Evolutionary conservation across 345 rosid genomes (phyloP).

Genomic region (Hibiscus trionum): DNA sequence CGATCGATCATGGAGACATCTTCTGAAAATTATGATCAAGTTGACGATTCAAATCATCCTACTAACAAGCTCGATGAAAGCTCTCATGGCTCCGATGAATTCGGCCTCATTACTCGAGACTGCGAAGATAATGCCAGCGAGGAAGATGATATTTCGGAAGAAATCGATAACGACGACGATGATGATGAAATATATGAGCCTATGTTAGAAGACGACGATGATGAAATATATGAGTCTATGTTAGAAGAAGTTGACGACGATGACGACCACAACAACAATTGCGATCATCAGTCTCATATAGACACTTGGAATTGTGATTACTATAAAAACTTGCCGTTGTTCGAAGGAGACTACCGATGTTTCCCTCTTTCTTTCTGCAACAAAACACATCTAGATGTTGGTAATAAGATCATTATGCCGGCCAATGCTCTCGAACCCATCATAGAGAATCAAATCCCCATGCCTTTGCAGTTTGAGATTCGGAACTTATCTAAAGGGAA

Average conservation of each 20-base stretch:
- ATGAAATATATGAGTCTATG: too few species aligned
- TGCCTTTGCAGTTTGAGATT: conserved; percentile 22
- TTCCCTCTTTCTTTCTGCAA: not conserved
- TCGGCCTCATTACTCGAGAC: not conserved
- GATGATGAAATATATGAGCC: not conserved
- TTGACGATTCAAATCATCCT: not conserved
- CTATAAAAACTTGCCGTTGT: not conserved
- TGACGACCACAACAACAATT: not conserved
- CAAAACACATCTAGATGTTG: not conserved
- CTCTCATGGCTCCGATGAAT: not conserved
- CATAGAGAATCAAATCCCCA: not conserved
- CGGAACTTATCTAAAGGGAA: not conserved
- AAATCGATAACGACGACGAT: too few species aligned
- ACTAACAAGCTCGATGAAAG: not conserved
- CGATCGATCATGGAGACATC: too few species aligned
- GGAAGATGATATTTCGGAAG: not conserved
- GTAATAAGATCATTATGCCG: conserved; percentile 12
- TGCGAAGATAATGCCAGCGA: not conserved
- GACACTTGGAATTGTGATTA: not conserved
- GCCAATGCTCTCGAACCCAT: not conserved
- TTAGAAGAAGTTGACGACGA: not conserved
- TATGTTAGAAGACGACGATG: not conserved
- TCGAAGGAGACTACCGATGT: conserved; percentile 1
- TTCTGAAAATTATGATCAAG: too few species aligned
- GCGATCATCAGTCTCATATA: not conserved